Conservation (phyloP, 2,329 filamentous ascomycete species). For the Aspergillus piperis region DNA sequence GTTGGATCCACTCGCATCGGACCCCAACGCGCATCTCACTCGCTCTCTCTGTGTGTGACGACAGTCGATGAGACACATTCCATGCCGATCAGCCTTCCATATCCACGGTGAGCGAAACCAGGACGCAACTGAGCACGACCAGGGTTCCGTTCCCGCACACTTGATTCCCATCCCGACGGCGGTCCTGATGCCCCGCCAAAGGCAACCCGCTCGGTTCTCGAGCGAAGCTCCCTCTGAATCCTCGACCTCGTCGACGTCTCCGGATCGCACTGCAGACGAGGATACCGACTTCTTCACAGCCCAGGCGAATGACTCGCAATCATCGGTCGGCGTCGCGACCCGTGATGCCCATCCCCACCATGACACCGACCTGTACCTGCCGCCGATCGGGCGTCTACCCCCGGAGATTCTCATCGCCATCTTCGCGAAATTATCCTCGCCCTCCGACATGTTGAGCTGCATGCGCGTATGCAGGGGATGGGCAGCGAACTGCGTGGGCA, state of each 20-base stretch:
- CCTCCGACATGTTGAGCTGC: slow-evolving; percentile 77
- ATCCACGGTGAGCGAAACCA: slow-evolving; percentile 9
- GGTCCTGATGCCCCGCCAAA: slow-evolving; percentile 39
- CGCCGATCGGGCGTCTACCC: slow-evolving; percentile 78
- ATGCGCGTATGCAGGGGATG: slow-evolving; percentile 95
- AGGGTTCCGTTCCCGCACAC: slow-evolving; percentile 5
- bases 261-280: slow-evolving; percentile 67
- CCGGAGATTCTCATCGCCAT: slow-evolving; percentile 94
- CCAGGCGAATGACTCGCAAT: slow-evolving; percentile 84
- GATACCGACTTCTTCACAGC: slow-evolving; percentile 91
- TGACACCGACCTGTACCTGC: slow-evolving; percentile 34
- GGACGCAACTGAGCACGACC: slow-evolving; percentile 4
- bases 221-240: slow-evolving; percentile 46
- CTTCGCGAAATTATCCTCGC: slow-evolving; percentile 77
- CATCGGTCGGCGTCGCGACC: slow-evolving; percentile 80
- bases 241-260: slow-evolving; percentile 49
- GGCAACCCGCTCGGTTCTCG: slow-evolving; percentile 39
- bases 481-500: slow-evolving; percentile 87
- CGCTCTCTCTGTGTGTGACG: background rate
- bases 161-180: slow-evolving; percentile 5
- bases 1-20: slow-evolving; percentile 3
- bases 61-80: slow-evolving; percentile 5
- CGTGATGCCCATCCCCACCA: slow-evolving; percentile 71
- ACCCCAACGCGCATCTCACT: background rate
- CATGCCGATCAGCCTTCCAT: slow-evolving; percentile 15